Conservation (phyloP, 2,329 filamentous ascomycete genomes). For the Epicoccum sorghinum region DNA sequence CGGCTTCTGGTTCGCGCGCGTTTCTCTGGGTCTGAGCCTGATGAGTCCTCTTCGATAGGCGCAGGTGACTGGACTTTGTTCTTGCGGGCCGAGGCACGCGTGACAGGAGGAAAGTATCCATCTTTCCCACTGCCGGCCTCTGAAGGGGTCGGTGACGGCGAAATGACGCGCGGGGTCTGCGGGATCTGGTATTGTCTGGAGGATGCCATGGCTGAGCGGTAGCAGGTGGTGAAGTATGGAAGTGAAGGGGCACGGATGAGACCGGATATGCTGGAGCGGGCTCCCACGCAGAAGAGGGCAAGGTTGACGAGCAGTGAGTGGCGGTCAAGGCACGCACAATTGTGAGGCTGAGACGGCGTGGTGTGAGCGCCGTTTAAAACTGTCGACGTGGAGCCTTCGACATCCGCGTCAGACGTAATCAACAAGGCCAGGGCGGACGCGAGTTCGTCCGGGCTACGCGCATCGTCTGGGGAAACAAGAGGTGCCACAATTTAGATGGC, state of each 20-base stretch:
- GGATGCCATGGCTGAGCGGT: slow-evolving; percentile 48
- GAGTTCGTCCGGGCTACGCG: slow-evolving; percentile 42
- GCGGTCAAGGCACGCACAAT: slow-evolving; percentile 7
- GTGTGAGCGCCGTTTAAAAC: slow-evolving; percentile 24
- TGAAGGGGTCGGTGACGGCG: slow-evolving; percentile 72
- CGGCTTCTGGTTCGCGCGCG: slow-evolving; percentile 74
- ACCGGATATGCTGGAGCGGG: slow-evolving; percentile 57
- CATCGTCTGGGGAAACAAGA: slow-evolving; percentile 40
- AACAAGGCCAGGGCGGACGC: slow-evolving; percentile 27
- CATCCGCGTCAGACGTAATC: slow-evolving; percentile 30
- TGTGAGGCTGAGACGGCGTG: slow-evolving; percentile 25
- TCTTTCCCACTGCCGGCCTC: slow-evolving; percentile 56
- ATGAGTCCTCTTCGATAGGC: slow-evolving; percentile 67
- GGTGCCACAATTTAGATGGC: slow-evolving; percentile 43
- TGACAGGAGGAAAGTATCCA: slow-evolving; percentile 75
- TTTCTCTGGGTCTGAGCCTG: slow-evolving; percentile 60
- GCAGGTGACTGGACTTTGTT: slow-evolving; percentile 64
- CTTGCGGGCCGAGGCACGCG: slow-evolving; percentile 73
- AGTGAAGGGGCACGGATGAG: slow-evolving; percentile 63
- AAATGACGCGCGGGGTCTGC: slow-evolving; percentile 84
- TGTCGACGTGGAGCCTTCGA: slow-evolving; percentile 28
- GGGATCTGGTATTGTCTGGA: slow-evolving; percentile 68
- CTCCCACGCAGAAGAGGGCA: slow-evolving; percentile 32
- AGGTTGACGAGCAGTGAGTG: slow-evolving; percentile 30
- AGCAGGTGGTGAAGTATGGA: slow-evolving; percentile 60